A percentile compares a stretch with the other conserved stretches of the same genome.
Evolutionary conservation across 306 rosid genomes (phyloP).

Genomic region (Abrus precatorius): DNA sequence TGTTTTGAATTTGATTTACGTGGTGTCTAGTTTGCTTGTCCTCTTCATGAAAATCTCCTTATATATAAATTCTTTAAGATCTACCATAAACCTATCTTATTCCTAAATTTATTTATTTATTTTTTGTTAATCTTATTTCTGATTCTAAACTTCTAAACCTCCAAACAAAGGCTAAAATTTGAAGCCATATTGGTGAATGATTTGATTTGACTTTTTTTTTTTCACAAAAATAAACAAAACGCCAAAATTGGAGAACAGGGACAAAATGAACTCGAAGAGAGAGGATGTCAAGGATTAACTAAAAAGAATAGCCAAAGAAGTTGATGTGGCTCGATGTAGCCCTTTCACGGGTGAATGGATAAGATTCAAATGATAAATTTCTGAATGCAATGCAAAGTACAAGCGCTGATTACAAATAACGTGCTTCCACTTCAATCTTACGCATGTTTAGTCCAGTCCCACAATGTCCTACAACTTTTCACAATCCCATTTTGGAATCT

Average conservation of each 20-base stretch:
- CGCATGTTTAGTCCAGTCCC: constrained; percentile 43
- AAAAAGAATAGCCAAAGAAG: not conserved
- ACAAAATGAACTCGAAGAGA: not conserved
- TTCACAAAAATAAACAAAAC: not conserved
- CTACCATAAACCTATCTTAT: no score
- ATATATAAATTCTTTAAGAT: no score
- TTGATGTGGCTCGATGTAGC: constrained; percentile 30
- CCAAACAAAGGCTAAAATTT: not conserved
- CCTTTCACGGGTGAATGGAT: constrained; percentile 9
- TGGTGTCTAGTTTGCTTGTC: no score
- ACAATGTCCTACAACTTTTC: not conserved
- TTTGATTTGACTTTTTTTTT: not conserved
- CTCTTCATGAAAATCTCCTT: no score
- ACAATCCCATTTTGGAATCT: not conserved
- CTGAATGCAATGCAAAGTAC: not conserved
- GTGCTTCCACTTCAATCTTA: not conserved
- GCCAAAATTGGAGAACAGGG: not conserved
- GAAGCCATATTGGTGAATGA: not conserved
- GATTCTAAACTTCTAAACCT: no score
- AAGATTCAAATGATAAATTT: not conserved
- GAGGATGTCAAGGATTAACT: not conserved
- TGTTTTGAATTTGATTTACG: no score
- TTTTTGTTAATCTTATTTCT: no score
- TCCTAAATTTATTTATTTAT: no score
- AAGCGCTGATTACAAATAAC: not conserved